phyloP scores from a whole-genome alignment of 2,329 filamentous ascomycete species.

The Trichoderma atrobrunneum region DNA sequence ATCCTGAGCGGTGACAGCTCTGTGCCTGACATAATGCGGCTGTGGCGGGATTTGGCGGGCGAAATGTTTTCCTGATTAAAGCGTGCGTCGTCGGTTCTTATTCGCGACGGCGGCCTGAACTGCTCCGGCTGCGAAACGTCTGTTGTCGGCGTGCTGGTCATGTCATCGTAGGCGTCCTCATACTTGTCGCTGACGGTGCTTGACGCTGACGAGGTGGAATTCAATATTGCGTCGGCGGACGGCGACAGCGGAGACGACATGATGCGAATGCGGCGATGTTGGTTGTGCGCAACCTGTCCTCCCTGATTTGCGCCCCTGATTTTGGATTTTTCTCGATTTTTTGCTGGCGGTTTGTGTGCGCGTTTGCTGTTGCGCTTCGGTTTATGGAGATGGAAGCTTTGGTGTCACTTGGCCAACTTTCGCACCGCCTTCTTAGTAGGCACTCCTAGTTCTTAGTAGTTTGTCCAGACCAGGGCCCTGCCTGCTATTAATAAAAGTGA shows the following conservation, averaged over 20 bases:
- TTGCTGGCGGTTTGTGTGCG: neutral
- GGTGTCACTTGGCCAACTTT: neutral
- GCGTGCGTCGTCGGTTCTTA: conserved; percentile 32
- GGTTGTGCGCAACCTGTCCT: neutral
- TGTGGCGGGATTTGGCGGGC: conserved; percentile 49
- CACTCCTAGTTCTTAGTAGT: neutral
- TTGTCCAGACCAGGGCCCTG: neutral
- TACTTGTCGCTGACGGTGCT: conserved; percentile 25
- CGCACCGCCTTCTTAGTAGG: neutral
- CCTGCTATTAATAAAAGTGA: neutral
- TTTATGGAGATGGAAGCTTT: neutral
- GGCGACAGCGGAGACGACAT: conserved; percentile 44
- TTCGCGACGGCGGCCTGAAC: conserved; percentile 12
- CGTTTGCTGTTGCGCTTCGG: neutral
- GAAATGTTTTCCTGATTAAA: conserved; percentile 47
- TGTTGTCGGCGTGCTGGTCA: conserved; percentile 25
- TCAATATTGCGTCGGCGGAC: conserved; percentile 38
- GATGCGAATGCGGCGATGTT: conserved; percentile 6
- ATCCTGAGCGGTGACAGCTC: conserved; percentile 60
- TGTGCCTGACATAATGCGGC: conserved; percentile 55
- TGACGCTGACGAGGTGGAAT: conserved; percentile 35
- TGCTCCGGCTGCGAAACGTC: conserved; percentile 1
- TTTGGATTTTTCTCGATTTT: neutral
- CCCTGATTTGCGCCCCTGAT: neutral
- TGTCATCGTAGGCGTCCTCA: conserved; percentile 36